A percentile compares a stretch with the other conserved stretches of the same genome.
phyloP scores from a whole-genome alignment of 2,329 filamentous ascomycete genomes.

The Ophioceras dolichostomum region DNA sequence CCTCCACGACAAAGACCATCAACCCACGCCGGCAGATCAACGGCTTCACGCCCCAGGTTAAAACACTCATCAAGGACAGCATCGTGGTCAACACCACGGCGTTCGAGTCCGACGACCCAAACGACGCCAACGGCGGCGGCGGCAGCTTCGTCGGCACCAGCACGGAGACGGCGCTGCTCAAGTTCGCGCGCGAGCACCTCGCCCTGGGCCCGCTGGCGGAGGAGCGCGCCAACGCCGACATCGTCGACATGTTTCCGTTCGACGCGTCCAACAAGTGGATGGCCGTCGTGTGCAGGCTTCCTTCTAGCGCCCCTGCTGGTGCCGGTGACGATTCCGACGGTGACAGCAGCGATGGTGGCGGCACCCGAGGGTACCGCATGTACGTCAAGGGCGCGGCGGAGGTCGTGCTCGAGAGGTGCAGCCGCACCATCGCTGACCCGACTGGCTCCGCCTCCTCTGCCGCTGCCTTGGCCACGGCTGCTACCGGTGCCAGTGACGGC shows the following conservation, averaged over 20 bases:
- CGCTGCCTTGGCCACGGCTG: too few relatives aligned
- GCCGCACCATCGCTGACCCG: background rate
- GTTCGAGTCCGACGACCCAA: constrained; percentile 52
- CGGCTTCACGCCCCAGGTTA: constrained; percentile 28
- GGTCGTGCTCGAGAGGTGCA: constrained; percentile 30
- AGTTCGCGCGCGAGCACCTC: constrained; percentile 53
- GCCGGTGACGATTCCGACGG: too few relatives aligned
- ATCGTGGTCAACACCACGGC: constrained; percentile 54
- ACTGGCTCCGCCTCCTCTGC: background rate
- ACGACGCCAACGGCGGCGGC: too few relatives aligned
- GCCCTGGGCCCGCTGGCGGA: constrained; percentile 49
- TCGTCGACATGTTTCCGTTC: constrained; percentile 26
- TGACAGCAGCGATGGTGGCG: too few relatives aligned
- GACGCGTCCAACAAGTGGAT: constrained; percentile 48
- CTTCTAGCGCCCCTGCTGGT: too few relatives aligned
- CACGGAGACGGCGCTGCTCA: constrained; percentile 64
- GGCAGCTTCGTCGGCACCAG: constrained; percentile 60
- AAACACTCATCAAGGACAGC: constrained; percentile 23
- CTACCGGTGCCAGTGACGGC: too few relatives aligned
- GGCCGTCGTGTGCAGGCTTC: constrained; percentile 47
- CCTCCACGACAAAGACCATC: background rate
- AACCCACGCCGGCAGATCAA: background rate
- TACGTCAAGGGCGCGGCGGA: constrained; percentile 40
- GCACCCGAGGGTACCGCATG: constrained; percentile 37
- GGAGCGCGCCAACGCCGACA: constrained; percentile 47